Evolutionary conservation across 2,329 filamentous ascomycete genomes (phyloP).

Genomic region (Fusarium luffae): DNA sequence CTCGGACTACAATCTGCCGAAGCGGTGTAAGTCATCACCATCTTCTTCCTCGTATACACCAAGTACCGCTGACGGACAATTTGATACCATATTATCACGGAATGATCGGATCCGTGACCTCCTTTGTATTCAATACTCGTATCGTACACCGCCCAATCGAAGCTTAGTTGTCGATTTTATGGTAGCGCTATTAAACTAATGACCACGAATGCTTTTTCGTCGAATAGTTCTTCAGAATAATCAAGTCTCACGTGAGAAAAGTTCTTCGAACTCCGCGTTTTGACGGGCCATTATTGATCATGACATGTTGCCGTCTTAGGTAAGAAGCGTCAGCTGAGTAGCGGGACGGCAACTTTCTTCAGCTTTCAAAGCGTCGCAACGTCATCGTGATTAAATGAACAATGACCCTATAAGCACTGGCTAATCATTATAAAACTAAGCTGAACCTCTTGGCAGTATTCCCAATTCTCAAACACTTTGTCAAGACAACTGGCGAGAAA

Average conservation of each 20-base stretch:
- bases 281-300: background rate
- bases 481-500: background rate
- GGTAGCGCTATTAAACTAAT: background rate
- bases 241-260: background rate
- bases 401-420: background rate
- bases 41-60: background rate
- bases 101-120: background rate
- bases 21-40: background rate
- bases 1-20: background rate
- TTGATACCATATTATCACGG: background rate
- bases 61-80: background rate
- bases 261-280: background rate
- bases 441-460: too few species aligned
- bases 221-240: too few species aligned
- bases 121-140: background rate
- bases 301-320: background rate
- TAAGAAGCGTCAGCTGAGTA: background rate
- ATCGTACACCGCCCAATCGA: background rate
- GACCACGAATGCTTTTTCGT: too few species aligned
- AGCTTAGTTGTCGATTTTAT: background rate
- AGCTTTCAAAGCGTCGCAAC: background rate
- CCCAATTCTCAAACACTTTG: accelerated
- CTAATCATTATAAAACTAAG: background rate
- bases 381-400: background rate
- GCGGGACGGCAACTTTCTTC: background rate